Evolutionary conservation across 176 grass and related monocot species (phyloP).

Genomic region (Carex littledalei): DNA sequence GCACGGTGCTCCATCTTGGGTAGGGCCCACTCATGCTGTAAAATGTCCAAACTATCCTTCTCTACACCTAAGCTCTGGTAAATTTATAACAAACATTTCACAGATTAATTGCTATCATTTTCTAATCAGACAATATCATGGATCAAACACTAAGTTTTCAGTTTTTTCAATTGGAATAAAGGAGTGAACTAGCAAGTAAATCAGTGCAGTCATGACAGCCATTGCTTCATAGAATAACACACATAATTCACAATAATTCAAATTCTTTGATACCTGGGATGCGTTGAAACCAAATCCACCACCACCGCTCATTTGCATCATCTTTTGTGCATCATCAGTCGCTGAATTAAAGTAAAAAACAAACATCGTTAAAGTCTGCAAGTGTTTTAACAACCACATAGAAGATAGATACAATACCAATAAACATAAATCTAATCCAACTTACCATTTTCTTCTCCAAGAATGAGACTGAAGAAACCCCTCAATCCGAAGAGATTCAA

Average conservation of each 20-base stretch:
- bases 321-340: slow-evolving; percentile 77
- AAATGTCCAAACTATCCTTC: slow-evolving; percentile 93
- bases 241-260: background rate
- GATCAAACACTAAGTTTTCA: background rate
- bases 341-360: slow-evolving; percentile 42
- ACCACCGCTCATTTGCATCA: slow-evolving; percentile 88
- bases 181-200: background rate
- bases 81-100: slow-evolving; percentile 4
- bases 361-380: background rate
- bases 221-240: background rate
- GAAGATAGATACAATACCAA: background rate
- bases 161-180: background rate
- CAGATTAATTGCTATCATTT: background rate
- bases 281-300: slow-evolving; percentile 76
- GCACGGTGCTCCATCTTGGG: slow-evolving; percentile 74
- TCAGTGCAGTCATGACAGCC: background rate
- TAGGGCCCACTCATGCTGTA: slow-evolving; percentile 94
- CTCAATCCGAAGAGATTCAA: slow-evolving; percentile 99
- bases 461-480: slow-evolving; percentile 92
- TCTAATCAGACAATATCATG: background rate
- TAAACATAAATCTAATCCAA: slow-evolving; percentile 5
- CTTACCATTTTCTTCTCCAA: slow-evolving; percentile 96
- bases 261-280: slow-evolving; percentile 45
- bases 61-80: slow-evolving; percentile 74
- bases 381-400: background rate